These are phyloP conservation scores for Candida ipomoeae DNA, from an alignment of 805 yeast species.

Conservation along the genomic window DNA sequence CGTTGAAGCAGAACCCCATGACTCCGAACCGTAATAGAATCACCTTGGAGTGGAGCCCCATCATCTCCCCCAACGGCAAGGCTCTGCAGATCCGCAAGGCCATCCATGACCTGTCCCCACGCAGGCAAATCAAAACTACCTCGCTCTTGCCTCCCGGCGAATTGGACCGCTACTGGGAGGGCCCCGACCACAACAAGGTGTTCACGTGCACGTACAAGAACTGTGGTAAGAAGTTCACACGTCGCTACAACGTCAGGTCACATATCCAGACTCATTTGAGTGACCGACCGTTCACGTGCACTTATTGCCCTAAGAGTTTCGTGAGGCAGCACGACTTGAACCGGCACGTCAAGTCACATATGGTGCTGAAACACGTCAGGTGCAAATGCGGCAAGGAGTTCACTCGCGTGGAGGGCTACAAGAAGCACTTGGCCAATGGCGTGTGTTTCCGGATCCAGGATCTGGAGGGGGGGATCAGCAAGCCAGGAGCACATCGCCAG, in stretches of 20 bases:
- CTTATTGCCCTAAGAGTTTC: slow-evolving; percentile 74
- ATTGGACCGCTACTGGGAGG: slow-evolving; percentile 75
- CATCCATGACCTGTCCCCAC: slow-evolving; percentile 44
- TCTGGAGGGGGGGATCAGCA: slow-evolving; percentile 7
- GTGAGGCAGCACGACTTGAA: slow-evolving; percentile 94
- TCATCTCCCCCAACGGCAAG: slow-evolving; percentile 35
- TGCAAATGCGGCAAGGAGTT: slow-evolving; percentile 96
- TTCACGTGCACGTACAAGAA: slow-evolving; percentile 71
- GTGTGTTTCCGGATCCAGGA: slow-evolving; percentile 10
- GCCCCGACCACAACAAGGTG: slow-evolving; percentile 67
- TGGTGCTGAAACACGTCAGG: slow-evolving; percentile 56
- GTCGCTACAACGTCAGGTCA: slow-evolving; percentile 88
- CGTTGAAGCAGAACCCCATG: slow-evolving; percentile 32
- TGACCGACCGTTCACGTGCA: slow-evolving; percentile 88
- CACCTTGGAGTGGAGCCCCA: slow-evolving; percentile 42
- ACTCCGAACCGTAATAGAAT: slow-evolving; percentile 34
- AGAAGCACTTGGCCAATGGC: slow-evolving; percentile 60
- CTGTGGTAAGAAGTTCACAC: slow-evolving; percentile 79
- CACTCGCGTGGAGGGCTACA: slow-evolving; percentile 83
- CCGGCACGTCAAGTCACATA: slow-evolving; percentile 85
- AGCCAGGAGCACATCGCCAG: slow-evolving; percentile 12
- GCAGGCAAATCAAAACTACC: slow-evolving; percentile 47
- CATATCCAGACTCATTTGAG: slow-evolving; percentile 96
- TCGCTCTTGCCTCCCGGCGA: slow-evolving; percentile 86
- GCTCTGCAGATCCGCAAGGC: slow-evolving; percentile 17